phyloP scores from a whole-genome alignment of 2,329 filamentous ascomycete species.

The Bipolaris oryzae region DNA sequence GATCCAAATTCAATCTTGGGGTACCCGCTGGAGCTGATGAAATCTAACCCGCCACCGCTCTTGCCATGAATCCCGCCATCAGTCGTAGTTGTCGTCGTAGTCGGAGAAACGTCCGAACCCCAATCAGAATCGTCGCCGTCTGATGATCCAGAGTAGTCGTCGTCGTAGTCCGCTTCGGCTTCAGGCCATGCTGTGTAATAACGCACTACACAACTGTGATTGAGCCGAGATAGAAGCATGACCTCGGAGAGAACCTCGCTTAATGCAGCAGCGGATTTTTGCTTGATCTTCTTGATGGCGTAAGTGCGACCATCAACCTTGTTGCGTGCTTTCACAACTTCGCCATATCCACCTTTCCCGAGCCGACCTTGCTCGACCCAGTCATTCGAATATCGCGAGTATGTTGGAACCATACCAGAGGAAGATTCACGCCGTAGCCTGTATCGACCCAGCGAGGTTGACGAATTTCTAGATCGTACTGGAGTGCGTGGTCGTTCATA shows the following conservation, averaged over 20 bases:
- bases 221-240: slow-evolving; percentile 86
- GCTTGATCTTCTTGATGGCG: slow-evolving; percentile 94
- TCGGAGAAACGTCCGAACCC: slow-evolving; percentile 35
- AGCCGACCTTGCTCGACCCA: slow-evolving; percentile 89
- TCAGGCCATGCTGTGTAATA: slow-evolving; percentile 98
- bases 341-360: slow-evolving; percentile 92
- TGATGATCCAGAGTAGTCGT: slow-evolving; percentile 27
- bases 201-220: slow-evolving; percentile 84
- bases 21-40: slow-evolving; percentile 85
- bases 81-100: slow-evolving; percentile 17
- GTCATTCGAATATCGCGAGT: slow-evolving; percentile 83
- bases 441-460: slow-evolving; percentile 43
- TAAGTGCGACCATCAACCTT: slow-evolving; percentile 93
- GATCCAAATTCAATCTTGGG: slow-evolving; percentile 79
- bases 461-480: slow-evolving; percentile 45
- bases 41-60: slow-evolving; percentile 81
- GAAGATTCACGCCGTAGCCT: slow-evolving; percentile 47
- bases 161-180: slow-evolving; percentile 54
- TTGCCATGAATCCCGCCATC: slow-evolving; percentile 64
- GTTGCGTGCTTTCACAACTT: slow-evolving; percentile 93
- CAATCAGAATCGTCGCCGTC: slow-evolving; percentile 35
- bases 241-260: slow-evolving; percentile 86
- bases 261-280: slow-evolving; percentile 74
- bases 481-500: slow-evolving; percentile 44
- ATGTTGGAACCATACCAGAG: slow-evolving; percentile 42